phyloP scores from a whole-genome alignment of 306 rosid species.

The Abrus pulchellus region DNA sequence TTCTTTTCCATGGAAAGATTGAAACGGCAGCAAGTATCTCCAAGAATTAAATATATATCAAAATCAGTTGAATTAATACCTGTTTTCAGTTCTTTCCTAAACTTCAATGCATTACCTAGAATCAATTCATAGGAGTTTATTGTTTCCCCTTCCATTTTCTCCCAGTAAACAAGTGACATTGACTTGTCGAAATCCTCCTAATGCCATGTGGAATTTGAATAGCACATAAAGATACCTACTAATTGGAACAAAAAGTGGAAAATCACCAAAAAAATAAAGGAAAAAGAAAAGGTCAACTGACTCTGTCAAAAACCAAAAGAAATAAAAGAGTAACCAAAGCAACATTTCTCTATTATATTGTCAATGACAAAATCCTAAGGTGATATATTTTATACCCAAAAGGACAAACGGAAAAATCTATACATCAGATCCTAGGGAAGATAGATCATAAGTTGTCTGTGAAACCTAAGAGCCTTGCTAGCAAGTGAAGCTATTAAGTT shows the following conservation, averaged over 20 bases:
- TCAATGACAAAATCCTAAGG: background rate
- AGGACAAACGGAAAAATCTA: background rate
- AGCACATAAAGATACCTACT: constrained; percentile 3
- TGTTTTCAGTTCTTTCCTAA: background rate
- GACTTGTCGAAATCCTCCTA: background rate
- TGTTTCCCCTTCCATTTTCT: background rate
- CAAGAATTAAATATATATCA: background rate
- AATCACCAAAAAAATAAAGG: background rate
- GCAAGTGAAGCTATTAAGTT: background rate
- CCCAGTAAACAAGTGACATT: constrained; percentile 2
- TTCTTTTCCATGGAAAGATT: background rate
- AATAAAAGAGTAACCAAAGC: background rate
- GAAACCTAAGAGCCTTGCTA: constrained; percentile 5
- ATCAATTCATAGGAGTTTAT: background rate
- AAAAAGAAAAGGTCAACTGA: background rate
- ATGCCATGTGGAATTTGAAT: background rate
- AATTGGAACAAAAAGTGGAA: background rate
- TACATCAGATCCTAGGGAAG: background rate
- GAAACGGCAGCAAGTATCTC: background rate
- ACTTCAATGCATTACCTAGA: background rate
- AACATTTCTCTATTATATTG: constrained; percentile 7
- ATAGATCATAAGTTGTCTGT: background rate
- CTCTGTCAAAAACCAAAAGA: background rate
- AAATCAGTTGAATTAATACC: background rate
- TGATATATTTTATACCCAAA: background rate